Conservation (phyloP, 306 rosid species). For the Clitoria ternatea region DNA sequence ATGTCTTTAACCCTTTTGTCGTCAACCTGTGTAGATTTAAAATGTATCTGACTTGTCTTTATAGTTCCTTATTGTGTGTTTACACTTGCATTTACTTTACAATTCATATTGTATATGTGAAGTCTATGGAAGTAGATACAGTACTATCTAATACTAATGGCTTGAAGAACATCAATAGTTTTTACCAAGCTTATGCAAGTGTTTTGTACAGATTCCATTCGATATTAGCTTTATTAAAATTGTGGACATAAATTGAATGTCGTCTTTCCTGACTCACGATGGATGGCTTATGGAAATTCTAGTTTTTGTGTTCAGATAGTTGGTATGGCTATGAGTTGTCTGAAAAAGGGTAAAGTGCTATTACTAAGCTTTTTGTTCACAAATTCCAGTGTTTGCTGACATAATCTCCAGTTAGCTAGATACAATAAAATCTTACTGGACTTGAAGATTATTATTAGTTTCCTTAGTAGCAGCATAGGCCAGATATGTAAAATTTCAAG, state of each 20-base stretch:
- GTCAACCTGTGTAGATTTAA: not conserved
- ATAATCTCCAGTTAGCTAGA: not conserved
- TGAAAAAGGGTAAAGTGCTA: not conserved
- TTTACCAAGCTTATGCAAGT: not conserved
- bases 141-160: not conserved
- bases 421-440: not conserved
- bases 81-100: not conserved
- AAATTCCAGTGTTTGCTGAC: not conserved
- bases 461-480: not conserved
- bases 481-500: not conserved
- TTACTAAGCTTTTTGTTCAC: not conserved
- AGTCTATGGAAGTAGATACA: not conserved
- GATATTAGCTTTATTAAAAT: not conserved
- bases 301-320: not conserved
- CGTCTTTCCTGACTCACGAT: not conserved
- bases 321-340: not conserved
- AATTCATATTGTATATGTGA: not conserved
- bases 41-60: not conserved
- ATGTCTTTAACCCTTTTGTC: not conserved
- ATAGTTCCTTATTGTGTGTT: not conserved
- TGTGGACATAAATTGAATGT: not conserved
- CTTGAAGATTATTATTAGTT: not conserved
- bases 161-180: not conserved
- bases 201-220: conserved; percentile 10
- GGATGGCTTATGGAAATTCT: not conserved